Evolutionary conservation across 371 early-diverging fungal genomes (phyloP).

Genomic region (Mucor circinelloides): DNA sequence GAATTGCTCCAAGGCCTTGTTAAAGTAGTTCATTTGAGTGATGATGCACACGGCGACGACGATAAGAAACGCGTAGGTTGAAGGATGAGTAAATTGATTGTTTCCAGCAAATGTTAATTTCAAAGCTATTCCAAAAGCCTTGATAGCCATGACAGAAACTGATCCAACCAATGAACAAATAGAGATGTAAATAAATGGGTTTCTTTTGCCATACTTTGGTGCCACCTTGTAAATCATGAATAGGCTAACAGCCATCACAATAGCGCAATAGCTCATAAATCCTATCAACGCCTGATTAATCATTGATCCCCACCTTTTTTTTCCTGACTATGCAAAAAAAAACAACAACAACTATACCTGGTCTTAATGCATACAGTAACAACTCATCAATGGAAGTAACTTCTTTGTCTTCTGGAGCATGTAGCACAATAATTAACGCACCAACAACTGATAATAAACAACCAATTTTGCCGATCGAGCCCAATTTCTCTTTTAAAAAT

Average conservation of each 20-base stretch:
- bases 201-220: slow-evolving; percentile 77
- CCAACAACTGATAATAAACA: slow-evolving; percentile 90
- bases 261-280: slow-evolving; percentile 76
- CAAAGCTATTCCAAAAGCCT: slow-evolving; percentile 92
- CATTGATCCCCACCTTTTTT: slow-evolving; percentile 26
- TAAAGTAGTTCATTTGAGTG: slow-evolving; percentile 96
- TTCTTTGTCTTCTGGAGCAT: slow-evolving; percentile 83
- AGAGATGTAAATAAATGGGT: slow-evolving; percentile 81
- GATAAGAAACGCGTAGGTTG: slow-evolving; percentile 83
- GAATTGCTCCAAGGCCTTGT: slow-evolving; percentile 91
- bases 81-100: slow-evolving; percentile 86
- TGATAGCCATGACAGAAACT: slow-evolving; percentile 89
- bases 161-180: slow-evolving; percentile 89
- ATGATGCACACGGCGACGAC: slow-evolving; percentile 78
- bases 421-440: slow-evolving; percentile 84
- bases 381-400: slow-evolving; percentile 64
- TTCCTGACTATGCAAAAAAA: background rate
- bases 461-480: slow-evolving; percentile 82
- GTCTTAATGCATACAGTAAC: slow-evolving; percentile 55
- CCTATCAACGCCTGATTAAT: slow-evolving; percentile 29
- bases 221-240: slow-evolving; percentile 81
- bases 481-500: slow-evolving; percentile 77
- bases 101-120: slow-evolving; percentile 88
- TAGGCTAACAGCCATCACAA: slow-evolving; percentile 60
- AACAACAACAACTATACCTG: slow-evolving; percentile 3